A percentile compares a stretch with the other conserved stretches of the same genome.
These are phyloP conservation scores for Chaetomium olivaceum DNA, from an alignment of 2,329 filamentous ascomycete genomes.

Conservation along the genomic window DNA sequence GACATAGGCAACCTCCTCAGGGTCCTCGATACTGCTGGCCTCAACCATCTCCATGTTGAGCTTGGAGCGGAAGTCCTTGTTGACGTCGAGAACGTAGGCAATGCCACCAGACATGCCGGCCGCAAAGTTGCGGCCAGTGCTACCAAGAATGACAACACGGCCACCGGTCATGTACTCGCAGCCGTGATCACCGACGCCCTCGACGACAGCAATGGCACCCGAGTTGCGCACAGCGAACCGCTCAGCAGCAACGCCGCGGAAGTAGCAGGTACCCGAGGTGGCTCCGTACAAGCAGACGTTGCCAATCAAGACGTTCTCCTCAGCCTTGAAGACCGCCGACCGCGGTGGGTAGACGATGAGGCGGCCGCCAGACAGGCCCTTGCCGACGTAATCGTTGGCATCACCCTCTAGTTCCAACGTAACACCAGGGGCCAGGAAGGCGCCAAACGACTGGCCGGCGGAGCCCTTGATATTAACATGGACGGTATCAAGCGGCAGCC, in stretches of 20 bases:
- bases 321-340: conserved; percentile 87
- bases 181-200: conserved; percentile 93
- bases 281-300: conserved; percentile 96
- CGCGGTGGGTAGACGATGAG: conserved; percentile 92
- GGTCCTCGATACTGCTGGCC: conserved; percentile 78
- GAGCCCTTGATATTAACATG: conserved; percentile 97
- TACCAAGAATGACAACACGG: conserved; percentile 81
- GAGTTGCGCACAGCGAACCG: conserved; percentile 97
- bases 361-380: conserved; percentile 89
- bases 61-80: conserved; percentile 87
- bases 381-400: conserved; percentile 94
- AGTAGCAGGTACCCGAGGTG: conserved; percentile 88
- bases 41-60: conserved; percentile 98
- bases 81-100: conserved; percentile 87
- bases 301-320: conserved; percentile 91
- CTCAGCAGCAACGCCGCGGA: conserved; percentile 94
- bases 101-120: conserved; percentile 99
- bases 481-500: conserved; percentile 87
- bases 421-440: conserved; percentile 88
- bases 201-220: conserved; percentile 91
- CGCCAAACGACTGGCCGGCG: conserved; percentile 94
- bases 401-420: conserved; percentile 95
- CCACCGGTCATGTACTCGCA: conserved; percentile 99
- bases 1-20: conserved; percentile 83
- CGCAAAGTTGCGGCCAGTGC: conserved; percentile 93